These are phyloP conservation scores for Suillus ampliporus DNA, from an alignment of 768 basidiomycete species.

Conservation along the genomic window DNA sequence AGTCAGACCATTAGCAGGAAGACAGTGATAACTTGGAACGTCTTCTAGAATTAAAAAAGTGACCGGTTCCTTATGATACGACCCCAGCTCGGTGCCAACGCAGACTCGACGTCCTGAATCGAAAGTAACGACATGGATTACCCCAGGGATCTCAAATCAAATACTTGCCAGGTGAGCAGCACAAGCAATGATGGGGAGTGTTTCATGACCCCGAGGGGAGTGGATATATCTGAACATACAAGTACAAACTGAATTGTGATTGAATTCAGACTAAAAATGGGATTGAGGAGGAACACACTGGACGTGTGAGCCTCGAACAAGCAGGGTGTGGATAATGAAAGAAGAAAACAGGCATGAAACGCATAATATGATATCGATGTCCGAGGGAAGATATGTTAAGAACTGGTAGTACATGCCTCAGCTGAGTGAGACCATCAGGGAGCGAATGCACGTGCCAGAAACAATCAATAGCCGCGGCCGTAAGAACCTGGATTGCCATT, in stretches of 20 bases:
- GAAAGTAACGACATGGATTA: not conserved
- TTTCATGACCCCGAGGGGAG: not conserved
- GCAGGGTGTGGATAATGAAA: conserved; percentile 2
- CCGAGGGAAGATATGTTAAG: not conserved
- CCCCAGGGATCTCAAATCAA: not conserved
- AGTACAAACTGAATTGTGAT: conserved; percentile 21
- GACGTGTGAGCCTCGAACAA: not conserved
- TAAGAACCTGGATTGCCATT: conserved; percentile 41
- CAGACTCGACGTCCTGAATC: too few species aligned
- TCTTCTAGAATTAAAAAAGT: too few species aligned
- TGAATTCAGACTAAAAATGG: conserved; percentile 13
- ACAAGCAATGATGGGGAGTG: not conserved
- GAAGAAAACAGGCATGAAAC: not conserved
- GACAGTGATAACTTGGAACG: not conserved
- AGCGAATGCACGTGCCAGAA: not conserved
- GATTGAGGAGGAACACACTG: conserved; percentile 9
- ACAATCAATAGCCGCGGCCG: conserved; percentile 5
- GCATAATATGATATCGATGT: not conserved
- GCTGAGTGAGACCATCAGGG: conserved; percentile 9
- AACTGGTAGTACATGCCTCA: not conserved
- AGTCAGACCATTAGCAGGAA: not conserved
- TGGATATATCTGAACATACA: conserved; percentile 22
- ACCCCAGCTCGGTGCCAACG: too few species aligned
- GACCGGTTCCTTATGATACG: too few species aligned
- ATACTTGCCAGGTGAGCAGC: not conserved